phyloP scores from a whole-genome alignment of 805 yeast genomes.

The Candida mattraensis region DNA sequence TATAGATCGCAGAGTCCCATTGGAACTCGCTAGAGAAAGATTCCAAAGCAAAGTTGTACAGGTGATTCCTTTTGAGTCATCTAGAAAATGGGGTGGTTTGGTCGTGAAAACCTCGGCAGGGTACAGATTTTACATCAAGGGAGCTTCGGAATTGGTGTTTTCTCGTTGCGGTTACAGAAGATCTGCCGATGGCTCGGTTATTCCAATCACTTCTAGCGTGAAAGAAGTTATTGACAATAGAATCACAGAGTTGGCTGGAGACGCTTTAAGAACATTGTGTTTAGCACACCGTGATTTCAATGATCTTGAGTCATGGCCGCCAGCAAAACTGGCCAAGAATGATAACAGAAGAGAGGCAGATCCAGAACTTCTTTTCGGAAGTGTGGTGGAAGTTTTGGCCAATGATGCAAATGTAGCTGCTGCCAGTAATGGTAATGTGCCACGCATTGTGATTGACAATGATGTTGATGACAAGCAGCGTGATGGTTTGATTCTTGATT shows the following conservation, averaged over 20 bases:
- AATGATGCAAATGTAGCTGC: slow-evolving; percentile 22
- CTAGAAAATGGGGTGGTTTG: slow-evolving; percentile 90
- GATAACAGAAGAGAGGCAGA: slow-evolving; percentile 42
- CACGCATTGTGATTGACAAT: slow-evolving; percentile 30
- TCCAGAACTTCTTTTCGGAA: slow-evolving; percentile 41
- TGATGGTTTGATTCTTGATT: slow-evolving; percentile 55
- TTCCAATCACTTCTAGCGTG: slow-evolving; percentile 31
- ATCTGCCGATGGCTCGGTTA: slow-evolving; percentile 31
- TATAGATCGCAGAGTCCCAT: slow-evolving; percentile 36
- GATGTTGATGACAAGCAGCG: slow-evolving; percentile 22
- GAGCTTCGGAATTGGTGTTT: slow-evolving; percentile 90
- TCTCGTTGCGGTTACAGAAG: slow-evolving; percentile 50
- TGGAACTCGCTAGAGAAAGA: slow-evolving; percentile 47
- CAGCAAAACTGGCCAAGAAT: slow-evolving; percentile 41
- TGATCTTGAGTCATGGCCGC: slow-evolving; percentile 62
- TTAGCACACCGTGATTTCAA: slow-evolving; percentile 74
- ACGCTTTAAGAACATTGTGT: slow-evolving; percentile 87
- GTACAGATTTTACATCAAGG: slow-evolving; percentile 73
- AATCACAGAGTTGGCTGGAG: slow-evolving; percentile 58
- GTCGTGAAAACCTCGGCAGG: slow-evolving; percentile 50
- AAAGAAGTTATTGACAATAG: slow-evolving; percentile 30
- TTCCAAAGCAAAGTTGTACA: slow-evolving; percentile 51
- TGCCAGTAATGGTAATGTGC: slow-evolving; percentile 18
- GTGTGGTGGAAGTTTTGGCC: slow-evolving; percentile 23
- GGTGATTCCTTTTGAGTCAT: slow-evolving; percentile 86